A percentile compares a stretch with the other conserved stretches of the same genome.
Conservation (phyloP, 2,329 filamentous ascomycete species). For the Aspergillus neotritici region DNA sequence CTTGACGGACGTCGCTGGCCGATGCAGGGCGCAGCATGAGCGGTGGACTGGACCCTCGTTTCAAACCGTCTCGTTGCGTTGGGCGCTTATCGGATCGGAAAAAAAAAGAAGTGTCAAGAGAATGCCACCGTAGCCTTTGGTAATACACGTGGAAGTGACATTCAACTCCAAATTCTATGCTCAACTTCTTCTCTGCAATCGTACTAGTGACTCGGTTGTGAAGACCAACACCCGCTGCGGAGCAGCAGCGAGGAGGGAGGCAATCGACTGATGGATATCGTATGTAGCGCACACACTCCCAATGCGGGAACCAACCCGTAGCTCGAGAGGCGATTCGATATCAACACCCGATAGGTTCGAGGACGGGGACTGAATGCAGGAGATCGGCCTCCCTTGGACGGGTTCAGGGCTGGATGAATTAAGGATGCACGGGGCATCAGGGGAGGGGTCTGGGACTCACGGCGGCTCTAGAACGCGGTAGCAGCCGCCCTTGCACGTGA, state of each 20-base stretch:
- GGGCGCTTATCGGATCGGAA: too few species aligned
- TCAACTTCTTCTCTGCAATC: too few species aligned
- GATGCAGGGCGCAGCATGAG: conserved; percentile 33
- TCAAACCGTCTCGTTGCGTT: too few species aligned
- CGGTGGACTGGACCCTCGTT: conserved; percentile 4
- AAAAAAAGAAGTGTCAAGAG: conserved; percentile 1
- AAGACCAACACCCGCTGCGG: conserved; percentile 15
- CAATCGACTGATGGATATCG: conserved; percentile 3
- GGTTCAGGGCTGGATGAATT: conserved; percentile 8
- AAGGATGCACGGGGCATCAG: conserved; percentile 13
- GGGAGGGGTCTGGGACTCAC: conserved; percentile 7
- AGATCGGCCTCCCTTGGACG: too few species aligned
- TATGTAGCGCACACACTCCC: not conserved
- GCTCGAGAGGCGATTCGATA: not conserved
- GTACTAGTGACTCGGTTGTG: conserved; percentile 7
- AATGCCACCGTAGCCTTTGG: too few species aligned
- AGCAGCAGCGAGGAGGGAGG: conserved; percentile 15
- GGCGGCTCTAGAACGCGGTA: conserved; percentile 21
- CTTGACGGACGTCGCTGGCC: conserved; percentile 31
- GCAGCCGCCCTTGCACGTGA: conserved; percentile 13
- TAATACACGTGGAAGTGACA: conserved; percentile 5
- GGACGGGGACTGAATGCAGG: too few species aligned
- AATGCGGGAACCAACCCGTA: not conserved
- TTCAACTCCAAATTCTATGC: conserved; percentile 7
- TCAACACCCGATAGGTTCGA: conserved; percentile 5